Evolutionary conservation across 257 asterid genomes (phyloP), one percentile per base, ranked within the genome.

Genomic region (Mitragyna speciosa): DNA sequence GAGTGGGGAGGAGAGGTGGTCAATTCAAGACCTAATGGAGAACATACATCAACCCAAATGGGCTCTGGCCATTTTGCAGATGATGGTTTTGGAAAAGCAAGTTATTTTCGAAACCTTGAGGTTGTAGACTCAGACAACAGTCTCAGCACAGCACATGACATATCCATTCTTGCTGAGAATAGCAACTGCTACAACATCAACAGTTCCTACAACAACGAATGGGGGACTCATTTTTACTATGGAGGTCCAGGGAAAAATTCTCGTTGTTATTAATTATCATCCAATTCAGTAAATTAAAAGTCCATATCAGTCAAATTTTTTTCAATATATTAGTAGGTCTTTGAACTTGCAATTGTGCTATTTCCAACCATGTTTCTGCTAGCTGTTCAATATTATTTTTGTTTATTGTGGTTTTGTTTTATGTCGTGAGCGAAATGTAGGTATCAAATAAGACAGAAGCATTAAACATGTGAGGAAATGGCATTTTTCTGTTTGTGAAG

Each of bases 1-100:
- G 98, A 93, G 72, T 95, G 98, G 97, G 98, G 99, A 0, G 99
- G 99, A 12, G 98, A 93, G 76, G 80, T 93, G 4, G 98, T 93
- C 3, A 95, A 93, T 48, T 92, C 99, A 5, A 70, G 89, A 82
- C 70, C 94, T 66, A 84, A 87, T 19, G 89, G 89, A n/a, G 83
- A 81, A 7, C 99, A 95, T 84, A 93, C 99, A 0, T 79, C 90
- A 5, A 95, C 99, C 2, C 96, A 91, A 84, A 95, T 95, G 99
- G 99, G 99, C 67, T 93, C 97, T 5, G 99, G 97, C 78, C 92
- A 84, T 19, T 95, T 89, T 24, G 89, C 97, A 0, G 93, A 93
- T 48, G 94, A 86, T 0, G 96, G 99, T 36, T 93, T 95, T 14
- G 88, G 85, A 0, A 93, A 86, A 67, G 90, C 98, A 0, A 93